phyloP scores from a whole-genome alignment of 78 protist species.

The Dictyostelium brefeldianum region DNA sequence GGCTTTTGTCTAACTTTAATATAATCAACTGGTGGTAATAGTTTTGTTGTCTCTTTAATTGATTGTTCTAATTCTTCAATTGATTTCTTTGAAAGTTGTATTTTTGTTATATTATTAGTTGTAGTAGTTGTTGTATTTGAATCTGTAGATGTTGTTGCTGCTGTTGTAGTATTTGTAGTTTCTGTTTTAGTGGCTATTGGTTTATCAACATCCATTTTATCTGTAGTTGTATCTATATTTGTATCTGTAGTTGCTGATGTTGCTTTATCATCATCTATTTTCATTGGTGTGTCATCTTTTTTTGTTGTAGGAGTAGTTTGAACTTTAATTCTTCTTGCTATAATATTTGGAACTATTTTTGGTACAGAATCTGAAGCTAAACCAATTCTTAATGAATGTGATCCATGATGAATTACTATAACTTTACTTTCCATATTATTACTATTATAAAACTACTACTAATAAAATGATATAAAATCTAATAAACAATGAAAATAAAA shows the following conservation, averaged over 20 bases:
- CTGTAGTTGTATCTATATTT: background rate
- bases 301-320: background rate
- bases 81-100: background rate
- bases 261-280: background rate
- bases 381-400: conserved; percentile 53
- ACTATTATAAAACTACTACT: background rate
- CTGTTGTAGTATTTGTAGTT: background rate
- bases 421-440: conserved; percentile 65
- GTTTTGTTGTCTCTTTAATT: conserved; percentile 34
- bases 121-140: background rate
- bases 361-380: conserved; percentile 55
- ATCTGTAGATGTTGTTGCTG: background rate
- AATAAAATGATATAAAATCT: no score
- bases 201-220: background rate
- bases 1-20: conserved; percentile 31
- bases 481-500: background rate
- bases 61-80: conserved; percentile 16
- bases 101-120: background rate
- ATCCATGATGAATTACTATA: conserved; percentile 69
- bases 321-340: conserved; percentile 42
- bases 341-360: conserved; percentile 33
- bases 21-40: conserved; percentile 22
- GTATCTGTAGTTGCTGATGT: background rate
- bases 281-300: background rate
- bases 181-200: background rate